Base-by-base conservation (phyloP, 106 monocot species). In the Phalaenopsis equestris region DNA sequence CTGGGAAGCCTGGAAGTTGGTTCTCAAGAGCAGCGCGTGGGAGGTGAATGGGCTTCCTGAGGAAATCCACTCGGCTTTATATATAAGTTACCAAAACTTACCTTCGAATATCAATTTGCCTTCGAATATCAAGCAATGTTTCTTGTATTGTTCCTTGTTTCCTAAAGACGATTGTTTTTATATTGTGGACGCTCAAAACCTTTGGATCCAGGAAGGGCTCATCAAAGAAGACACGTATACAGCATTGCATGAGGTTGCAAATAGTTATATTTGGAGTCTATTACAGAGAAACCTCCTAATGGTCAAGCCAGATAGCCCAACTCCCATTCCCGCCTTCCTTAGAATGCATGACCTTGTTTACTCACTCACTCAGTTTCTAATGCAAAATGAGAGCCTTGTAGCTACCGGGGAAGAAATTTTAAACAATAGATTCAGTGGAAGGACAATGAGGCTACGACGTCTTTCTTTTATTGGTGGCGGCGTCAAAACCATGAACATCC, bases 91-190 rank as follows among this genome's bases (percentile, higher is more conserved):
- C 46, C 48, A 79, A 55, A 55, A 75, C 23, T 65, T 86, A 43
- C 76, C 74, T 5, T 6, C 42, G 0, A 23, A 79, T 55, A 52
- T 86, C 4, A 86, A 82, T 17, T 65, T 86, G 55, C 79, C 64
- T 5, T 41, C 79, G 23, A 30, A 30, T 30, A 30, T 30, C 30
- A 30, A 30, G 30, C 30, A 30, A 4, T 86, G 82, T 36, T 82
- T 86, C 42, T 16, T 86, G 8, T 86, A 86, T 24, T 82, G 49
- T 17, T 82, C 79, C 0, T 72, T 86, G 52, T 86, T 82, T 58
- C 86, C 82, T 8, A 55, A 73, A 2, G 81, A 65, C 24, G 1
- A 42, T 7, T 15, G 14, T 52, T 52, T 49, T 10, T 3, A 2
- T 6, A 24, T 52, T 37, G 38, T 3, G 11, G 12, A 8, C 11